Base-by-base conservation (phyloP, 1,284 basidiomycete genomes). In the Pterula multifida region DNA sequence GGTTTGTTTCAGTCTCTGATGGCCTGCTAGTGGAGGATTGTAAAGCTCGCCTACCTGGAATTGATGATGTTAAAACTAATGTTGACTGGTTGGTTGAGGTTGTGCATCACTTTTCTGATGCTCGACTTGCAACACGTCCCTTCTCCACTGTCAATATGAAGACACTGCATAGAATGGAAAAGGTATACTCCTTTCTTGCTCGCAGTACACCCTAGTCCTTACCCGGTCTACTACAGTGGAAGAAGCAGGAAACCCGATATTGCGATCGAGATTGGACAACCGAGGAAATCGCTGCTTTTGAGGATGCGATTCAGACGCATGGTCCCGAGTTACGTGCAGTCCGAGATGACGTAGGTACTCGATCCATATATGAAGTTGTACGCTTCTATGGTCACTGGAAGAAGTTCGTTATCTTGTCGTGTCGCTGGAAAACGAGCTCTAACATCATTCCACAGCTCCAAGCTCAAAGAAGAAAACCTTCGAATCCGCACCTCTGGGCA, bases 361-460 rank as follows among this genome's bases (percentile, higher is more conserved):
- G 88, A 49, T 72, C 80, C 1, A 76, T 87, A 57, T 70, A 75
- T 15, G 89, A 92, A 59, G 79, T 90, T 13, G 87, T 93, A 24
- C 78, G 89, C 13, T 89, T 81, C 65, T 91, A 90, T 58, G 85
- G 82, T 3, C 78, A 77, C 49, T 92, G 90, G 90, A 92, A 92
- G 71, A 87, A 78, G 85, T 86, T 58, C 32, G 68, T 61, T 9
- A 22, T n/a, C 28, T 46, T 49, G n/a, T n/a, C 22, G 51, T 36
- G 46, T 12, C 48, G 50, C 52, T 19, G 26, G n/a, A n/a, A n/a
- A n/a, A n/a, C n/a, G n/a, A n/a, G 17, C 45, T 39, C 22, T 13
- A 47, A 48, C 32, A 35, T 49, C 28, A 44, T 45, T 48, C 49
- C 45, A 49, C 58, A 86, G 84, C 56, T 64, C 67, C 48, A 81